phyloP scores from a whole-genome alignment of 345 rosid species.

The Angophora floribunda region DNA sequence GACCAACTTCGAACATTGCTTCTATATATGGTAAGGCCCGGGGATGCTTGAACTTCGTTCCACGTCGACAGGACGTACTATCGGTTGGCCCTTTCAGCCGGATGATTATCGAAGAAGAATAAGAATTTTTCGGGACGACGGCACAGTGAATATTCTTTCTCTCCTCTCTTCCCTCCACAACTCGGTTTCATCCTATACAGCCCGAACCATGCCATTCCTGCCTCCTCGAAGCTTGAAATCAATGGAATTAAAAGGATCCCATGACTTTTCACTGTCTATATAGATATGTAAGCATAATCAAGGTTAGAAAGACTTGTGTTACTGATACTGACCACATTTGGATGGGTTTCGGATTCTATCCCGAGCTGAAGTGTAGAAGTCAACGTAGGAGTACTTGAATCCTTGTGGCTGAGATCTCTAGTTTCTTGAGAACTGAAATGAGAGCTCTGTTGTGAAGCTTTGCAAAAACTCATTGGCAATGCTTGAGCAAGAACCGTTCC shows the following conservation, averaged over 20 bases:
- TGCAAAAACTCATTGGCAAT: too few species aligned
- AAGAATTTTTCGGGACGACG: background rate
- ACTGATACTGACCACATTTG: too few species aligned
- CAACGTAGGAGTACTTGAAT: constrained; percentile 16
- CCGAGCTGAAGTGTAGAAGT: background rate
- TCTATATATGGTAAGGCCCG: background rate
- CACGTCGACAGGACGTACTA: background rate
- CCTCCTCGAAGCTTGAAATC: background rate
- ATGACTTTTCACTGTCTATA: too few species aligned
- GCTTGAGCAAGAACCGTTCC: background rate
- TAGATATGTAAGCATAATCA: too few species aligned
- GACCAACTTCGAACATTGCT: background rate
- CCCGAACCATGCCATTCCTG: constrained; percentile 1
- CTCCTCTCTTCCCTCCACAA: background rate
- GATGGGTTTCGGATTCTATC: constrained; percentile 18
- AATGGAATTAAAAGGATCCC: too few species aligned
- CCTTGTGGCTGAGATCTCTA: constrained; percentile 8
- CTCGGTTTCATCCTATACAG: background rate
- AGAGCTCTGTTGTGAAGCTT: constrained; percentile 13
- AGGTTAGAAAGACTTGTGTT: too few species aligned
- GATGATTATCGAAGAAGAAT: constrained; percentile 3
- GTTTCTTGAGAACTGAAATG: background rate
- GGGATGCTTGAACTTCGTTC: background rate
- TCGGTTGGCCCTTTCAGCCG: background rate
- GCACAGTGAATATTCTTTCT: background rate